Conservation (phyloP, 164 flowering plant species). For the Hamamelis virginiana region DNA sequence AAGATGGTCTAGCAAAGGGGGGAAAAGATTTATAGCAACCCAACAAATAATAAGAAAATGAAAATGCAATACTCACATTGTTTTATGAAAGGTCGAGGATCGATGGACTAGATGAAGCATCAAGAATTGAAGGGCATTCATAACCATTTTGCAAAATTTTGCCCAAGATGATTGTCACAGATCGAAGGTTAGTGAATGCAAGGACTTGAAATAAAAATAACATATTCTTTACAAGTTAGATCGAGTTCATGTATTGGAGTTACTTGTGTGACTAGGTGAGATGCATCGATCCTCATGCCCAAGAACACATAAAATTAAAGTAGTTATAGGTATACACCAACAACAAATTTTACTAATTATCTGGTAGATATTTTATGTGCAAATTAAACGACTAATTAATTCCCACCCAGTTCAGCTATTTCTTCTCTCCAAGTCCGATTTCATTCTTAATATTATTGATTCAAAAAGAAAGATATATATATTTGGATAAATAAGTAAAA, state of each 20-base stretch:
- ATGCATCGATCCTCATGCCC: too few species aligned
- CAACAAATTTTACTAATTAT: background rate
- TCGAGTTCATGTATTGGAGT: too few species aligned
- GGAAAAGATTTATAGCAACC: too few species aligned
- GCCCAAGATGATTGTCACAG: conserved; percentile 45
- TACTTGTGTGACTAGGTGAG: background rate
- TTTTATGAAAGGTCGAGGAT: conserved; percentile 78
- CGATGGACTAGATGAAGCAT: conserved; percentile 54
- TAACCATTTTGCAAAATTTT: conserved; percentile 47
- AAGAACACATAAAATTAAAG: too few species aligned
- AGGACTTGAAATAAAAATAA: conserved; percentile 43
- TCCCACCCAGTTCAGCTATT: background rate
- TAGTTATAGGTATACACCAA: background rate
- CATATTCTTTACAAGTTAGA: conserved; percentile 3
- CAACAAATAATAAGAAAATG: too few species aligned
- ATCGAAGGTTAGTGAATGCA: conserved; percentile 51
- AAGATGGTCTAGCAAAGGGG: too few species aligned
- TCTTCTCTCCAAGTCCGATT: background rate
- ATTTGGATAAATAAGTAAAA: background rate
- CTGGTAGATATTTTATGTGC: background rate
- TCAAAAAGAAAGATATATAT: background rate
- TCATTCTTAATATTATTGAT: background rate
- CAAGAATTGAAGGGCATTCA: conserved; percentile 48
- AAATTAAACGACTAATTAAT: background rate
- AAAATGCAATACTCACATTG: conserved; percentile 50